These are phyloP conservation scores for Boletus pseudopeckii DNA, from an alignment of 768 basidiomycete genomes.

Conservation along the genomic window DNA sequence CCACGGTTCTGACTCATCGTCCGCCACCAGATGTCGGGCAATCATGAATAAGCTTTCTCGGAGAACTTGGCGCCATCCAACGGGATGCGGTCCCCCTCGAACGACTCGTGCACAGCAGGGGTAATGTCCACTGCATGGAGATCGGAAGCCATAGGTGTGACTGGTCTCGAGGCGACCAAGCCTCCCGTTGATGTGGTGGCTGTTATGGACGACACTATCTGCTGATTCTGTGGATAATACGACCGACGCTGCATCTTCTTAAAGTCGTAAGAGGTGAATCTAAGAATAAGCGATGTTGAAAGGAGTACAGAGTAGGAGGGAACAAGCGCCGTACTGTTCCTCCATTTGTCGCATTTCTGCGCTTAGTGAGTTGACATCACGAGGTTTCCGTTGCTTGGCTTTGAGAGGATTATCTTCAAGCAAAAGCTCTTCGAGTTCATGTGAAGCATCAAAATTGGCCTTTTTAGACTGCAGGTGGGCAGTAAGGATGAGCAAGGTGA, in stretches of 20 bases:
- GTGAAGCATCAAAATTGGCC: constrained; percentile 98
- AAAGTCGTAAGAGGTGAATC: constrained; percentile 91
- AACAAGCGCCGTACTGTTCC: constrained; percentile 69
- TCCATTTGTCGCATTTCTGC: constrained; percentile 98
- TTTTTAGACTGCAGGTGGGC: constrained; percentile 78
- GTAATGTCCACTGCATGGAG: constrained; percentile 42
- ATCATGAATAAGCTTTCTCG: constrained; percentile 54
- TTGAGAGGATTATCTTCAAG: constrained; percentile 97
- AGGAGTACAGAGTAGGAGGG: not conserved
- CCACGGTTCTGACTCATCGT: not conserved
- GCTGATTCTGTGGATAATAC: constrained; percentile 84
- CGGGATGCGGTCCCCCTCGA: constrained; percentile 36
- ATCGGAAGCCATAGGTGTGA: constrained; percentile 54
- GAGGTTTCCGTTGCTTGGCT: constrained; percentile 87
- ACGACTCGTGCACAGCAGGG: constrained; percentile 43
- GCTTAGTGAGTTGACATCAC: constrained; percentile 76
- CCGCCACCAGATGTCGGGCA: not conserved
- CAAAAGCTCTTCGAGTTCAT: constrained; percentile 93
- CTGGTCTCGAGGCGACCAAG: constrained; percentile 66
- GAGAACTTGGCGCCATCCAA: constrained; percentile 38
- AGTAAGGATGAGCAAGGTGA: not conserved
- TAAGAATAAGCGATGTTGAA: constrained; percentile 28
- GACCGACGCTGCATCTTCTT: constrained; percentile 88
- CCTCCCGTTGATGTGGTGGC: constrained; percentile 75
- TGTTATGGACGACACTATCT: constrained; percentile 57